Percentiles rank a stretch among this genome's conserved stretches.
Conservation (phyloP, 352 stramenopile species). For the Elongisporangium anandrum region DNA sequence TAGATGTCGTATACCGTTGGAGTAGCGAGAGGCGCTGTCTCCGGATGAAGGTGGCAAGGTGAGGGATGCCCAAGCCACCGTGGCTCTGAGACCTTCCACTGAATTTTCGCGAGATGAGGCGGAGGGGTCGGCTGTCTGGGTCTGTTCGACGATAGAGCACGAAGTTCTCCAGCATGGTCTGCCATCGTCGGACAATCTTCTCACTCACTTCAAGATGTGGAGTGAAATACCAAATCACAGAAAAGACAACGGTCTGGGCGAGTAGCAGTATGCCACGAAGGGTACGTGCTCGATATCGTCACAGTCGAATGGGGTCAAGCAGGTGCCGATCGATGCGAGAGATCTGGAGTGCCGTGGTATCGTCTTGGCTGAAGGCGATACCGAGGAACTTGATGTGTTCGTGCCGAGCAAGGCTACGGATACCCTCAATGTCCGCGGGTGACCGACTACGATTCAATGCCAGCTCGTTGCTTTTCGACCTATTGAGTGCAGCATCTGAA, state of each 20-base stretch:
- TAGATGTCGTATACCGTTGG: slow-evolving; percentile 2
- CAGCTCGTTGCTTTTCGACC: slow-evolving; percentile 9
- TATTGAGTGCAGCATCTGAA: slow-evolving; percentile 22
- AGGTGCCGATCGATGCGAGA: background rate
- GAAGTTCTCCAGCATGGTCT: slow-evolving; percentile 3
- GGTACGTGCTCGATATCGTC: slow-evolving; percentile 1
- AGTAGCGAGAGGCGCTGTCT: background rate
- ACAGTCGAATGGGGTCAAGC: background rate
- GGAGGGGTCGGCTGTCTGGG: background rate
- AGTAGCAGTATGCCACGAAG: slow-evolving; percentile 2
- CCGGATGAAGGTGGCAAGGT: background rate
- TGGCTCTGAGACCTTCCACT: background rate
- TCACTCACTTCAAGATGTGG: slow-evolving; percentile 1
- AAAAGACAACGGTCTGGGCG: slow-evolving; percentile 3
- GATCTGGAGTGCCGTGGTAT: background rate
- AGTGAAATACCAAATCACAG: slow-evolving; percentile 8
- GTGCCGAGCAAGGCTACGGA: background rate
- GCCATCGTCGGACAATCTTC: background rate
- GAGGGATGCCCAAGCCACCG: slow-evolving; percentile 1
- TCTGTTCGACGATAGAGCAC: background rate
- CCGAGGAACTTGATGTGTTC: slow-evolving; percentile 10
- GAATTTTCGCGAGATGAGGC: background rate
- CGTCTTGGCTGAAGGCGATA: slow-evolving; percentile 2
- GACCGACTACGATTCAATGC: slow-evolving; percentile 1
- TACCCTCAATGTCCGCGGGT: background rate